phyloP scores from a whole-genome alignment of 768 basidiomycete species.

The Boletus insuetus region DNA sequence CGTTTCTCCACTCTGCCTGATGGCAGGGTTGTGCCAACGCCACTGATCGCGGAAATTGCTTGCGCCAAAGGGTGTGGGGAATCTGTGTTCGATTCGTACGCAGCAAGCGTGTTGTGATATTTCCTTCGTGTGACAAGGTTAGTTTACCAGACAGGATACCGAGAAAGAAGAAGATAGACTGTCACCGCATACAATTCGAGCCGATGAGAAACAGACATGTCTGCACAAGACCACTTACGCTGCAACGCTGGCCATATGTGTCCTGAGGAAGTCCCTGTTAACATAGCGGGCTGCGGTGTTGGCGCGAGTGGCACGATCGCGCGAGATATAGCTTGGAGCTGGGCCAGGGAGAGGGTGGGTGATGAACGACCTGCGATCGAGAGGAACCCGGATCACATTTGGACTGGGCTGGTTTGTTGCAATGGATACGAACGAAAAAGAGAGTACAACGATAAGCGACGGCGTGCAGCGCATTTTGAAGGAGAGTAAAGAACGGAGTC shows the following conservation, averaged over 20 bases:
- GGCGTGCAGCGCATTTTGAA: constrained; percentile 19
- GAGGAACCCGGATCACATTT: constrained; percentile 19
- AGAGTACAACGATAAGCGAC: constrained; percentile 16
- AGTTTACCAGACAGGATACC: not conserved
- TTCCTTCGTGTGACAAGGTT: constrained; percentile 34
- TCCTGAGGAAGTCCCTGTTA: constrained; percentile 10
- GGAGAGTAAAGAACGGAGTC: not conserved
- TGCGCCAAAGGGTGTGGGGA: constrained; percentile 32
- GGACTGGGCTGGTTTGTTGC: not conserved
- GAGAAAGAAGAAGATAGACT: not conserved
- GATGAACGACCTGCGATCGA: constrained; percentile 21
- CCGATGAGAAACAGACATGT: not conserved
- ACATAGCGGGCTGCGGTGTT: constrained; percentile 1
- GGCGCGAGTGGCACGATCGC: not conserved
- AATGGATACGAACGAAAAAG: constrained; percentile 9
- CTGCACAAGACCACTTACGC: constrained; percentile 15
- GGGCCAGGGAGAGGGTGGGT: not conserved
- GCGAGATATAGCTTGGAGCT: not conserved
- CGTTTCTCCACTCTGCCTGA: constrained; percentile 4
- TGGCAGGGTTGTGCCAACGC: not conserved
- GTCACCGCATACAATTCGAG: not conserved
- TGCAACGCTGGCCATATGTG: constrained; percentile 13
- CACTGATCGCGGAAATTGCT: constrained; percentile 8
- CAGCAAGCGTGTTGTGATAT: constrained; percentile 39
- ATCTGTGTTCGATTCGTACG: constrained; percentile 47